Base-by-base conservation (phyloP, 139 green algal genomes). In the Dunaliella primolecta region DNA sequence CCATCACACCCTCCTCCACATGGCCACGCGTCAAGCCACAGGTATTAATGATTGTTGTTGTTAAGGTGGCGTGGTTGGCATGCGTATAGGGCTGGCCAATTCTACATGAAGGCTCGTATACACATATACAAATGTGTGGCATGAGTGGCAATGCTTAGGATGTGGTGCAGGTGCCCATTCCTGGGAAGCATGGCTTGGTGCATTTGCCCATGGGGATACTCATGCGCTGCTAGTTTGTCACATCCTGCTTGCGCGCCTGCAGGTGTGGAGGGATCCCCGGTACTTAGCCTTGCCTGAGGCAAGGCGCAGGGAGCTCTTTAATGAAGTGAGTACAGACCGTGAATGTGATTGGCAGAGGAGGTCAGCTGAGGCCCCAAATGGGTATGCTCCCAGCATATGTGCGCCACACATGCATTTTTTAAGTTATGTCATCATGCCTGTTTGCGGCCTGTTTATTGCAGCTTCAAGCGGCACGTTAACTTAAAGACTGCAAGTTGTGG, bases 1-100 rank as follows among this genome's bases (percentile, higher is more conserved):
- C 81, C 25, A 85, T 90, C 36, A 81, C 34, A 20, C 82, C 85
- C 35, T 80, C 71, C 64, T 35, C 27, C 76, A 85, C 85, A 15
- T 89, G 85, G 86, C 83, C 83, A 0, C 83, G 57, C 1, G 37
- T 86, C 37, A 86, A 86, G 37, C 83, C 83, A 1, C 74, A 75
- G 77, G 71, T 77, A n/a, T 77, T 20, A 20, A 20, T 72, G 56
- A 23, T 20, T 72, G 20, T 72, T 20, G 20, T 72, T 29, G 20
- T 23, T 72, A n/a, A 20, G 23, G 20, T 23, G 56, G 56, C 56
- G 20, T 72, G 20, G 20, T 23, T 72, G 56, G 23, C 56, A 20
- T 72, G 20, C 56, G 20, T 23, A n/a, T 20, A 20, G 20, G 20
- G 56, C 56, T 23, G 23, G 56, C 56, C 56, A n/a, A 23, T 20